Conservation (phyloP, 2,329 filamentous ascomycete genomes). For the Juglanconis oblonga region DNA sequence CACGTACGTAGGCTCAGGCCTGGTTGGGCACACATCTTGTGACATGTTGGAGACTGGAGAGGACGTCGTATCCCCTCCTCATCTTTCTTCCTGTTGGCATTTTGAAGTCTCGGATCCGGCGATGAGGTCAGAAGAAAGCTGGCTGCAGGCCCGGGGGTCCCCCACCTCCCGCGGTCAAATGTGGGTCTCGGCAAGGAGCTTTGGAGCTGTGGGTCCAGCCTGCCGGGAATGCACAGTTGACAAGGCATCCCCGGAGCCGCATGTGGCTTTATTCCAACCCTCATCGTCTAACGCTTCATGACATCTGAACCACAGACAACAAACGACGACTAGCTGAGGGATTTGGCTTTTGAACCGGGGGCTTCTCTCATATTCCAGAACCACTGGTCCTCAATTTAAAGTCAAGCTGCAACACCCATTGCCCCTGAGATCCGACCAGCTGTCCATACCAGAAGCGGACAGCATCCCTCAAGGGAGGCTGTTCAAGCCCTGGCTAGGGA, state of each 20-base stretch:
- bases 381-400: neutral
- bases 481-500: neutral
- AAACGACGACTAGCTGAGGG: neutral
- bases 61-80: neutral
- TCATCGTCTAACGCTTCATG: constrained; percentile 6
- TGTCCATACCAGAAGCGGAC: constrained; percentile 8
- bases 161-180: neutral
- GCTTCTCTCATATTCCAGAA: too few relatives aligned
- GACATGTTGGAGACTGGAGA: constrained; percentile 30
- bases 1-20: constrained; percentile 46
- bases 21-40: constrained; percentile 38
- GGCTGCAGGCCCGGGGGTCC: neutral
- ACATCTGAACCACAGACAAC: neutral
- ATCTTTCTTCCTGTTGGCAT: neutral
- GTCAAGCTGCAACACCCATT: neutral
- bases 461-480: neutral
- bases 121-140: constrained; percentile 15
- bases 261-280: constrained; percentile 13
- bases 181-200: constrained; percentile 3
- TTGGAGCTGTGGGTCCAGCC: neutral
- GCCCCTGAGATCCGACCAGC: neutral
- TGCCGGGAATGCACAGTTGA: constrained; percentile 3
- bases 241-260: constrained; percentile 14
- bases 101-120: neutral
- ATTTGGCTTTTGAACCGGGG: too few relatives aligned